Conservation (phyloP, 331 rosid genomes). For the Stylosanthes scabra region DNA sequence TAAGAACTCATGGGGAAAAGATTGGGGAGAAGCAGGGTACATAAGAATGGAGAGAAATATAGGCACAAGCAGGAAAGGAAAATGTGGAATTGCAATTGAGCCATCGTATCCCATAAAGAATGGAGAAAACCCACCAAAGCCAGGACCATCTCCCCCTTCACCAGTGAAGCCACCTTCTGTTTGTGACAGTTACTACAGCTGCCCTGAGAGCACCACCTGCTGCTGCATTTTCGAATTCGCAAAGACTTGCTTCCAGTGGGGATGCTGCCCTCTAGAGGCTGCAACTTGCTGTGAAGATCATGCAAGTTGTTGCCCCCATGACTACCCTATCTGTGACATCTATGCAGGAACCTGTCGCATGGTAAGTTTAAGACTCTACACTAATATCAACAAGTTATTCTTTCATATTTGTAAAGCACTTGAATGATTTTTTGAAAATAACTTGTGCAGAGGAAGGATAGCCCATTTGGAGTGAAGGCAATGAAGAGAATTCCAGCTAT, state of each 20-base stretch:
- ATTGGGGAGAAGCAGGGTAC: slow-evolving; percentile 90
- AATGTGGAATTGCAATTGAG: slow-evolving; percentile 79
- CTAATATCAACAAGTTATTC: no score
- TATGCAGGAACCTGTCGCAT: slow-evolving; percentile 61
- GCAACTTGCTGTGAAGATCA: slow-evolving; percentile 84
- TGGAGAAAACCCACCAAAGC: slow-evolving; percentile 77
- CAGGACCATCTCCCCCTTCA: slow-evolving; percentile 80
- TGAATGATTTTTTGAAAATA: no score
- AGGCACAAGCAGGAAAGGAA: slow-evolving; percentile 39
- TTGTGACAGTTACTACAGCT: slow-evolving; percentile 59
- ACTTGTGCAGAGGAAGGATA: slow-evolving; percentile 59
- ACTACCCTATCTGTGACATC: slow-evolving; percentile 67
- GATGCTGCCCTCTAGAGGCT: slow-evolving; percentile 81
- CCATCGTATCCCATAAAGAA: slow-evolving; percentile 80
- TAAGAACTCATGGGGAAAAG: slow-evolving; percentile 80
- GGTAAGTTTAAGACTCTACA: slow-evolving; percentile 41
- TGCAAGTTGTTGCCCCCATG: slow-evolving; percentile 77
- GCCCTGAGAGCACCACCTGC: slow-evolving; percentile 69
- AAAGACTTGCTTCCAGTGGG: slow-evolving; percentile 64
- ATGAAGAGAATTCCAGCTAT: slow-evolving; percentile 68
- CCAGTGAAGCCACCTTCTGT: slow-evolving; percentile 69
- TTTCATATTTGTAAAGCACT: not conserved
- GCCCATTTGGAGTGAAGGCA: slow-evolving; percentile 73
- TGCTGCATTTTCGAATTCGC: slow-evolving; percentile 62
- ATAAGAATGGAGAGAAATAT: slow-evolving; percentile 80